Conservation (phyloP, 352 stramenopile genomes). For the Globisporangium recalcitrans region DNA sequence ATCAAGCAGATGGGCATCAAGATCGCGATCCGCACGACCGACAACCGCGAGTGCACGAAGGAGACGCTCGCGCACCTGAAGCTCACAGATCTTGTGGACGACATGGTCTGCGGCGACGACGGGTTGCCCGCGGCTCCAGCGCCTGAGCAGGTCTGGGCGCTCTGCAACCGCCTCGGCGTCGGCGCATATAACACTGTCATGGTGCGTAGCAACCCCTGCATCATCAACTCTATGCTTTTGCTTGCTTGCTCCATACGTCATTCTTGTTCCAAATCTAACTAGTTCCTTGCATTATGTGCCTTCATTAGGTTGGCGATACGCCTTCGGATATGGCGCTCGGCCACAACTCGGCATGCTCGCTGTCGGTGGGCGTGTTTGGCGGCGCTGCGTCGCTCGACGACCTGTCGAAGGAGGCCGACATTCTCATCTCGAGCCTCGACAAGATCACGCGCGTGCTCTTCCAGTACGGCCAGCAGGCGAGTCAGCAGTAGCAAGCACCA, state of each 20-base stretch:
- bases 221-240: not conserved
- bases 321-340: conserved; percentile 38
- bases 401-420: conserved; percentile 35
- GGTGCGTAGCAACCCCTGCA: conserved; percentile 13
- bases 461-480: conserved; percentile 23
- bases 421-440: conserved; percentile 39
- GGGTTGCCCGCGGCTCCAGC: conserved; percentile 26
- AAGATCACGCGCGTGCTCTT: conserved; percentile 42
- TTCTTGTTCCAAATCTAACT: not conserved
- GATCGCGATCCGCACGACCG: conserved; percentile 46
- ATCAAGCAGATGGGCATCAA: conserved; percentile 39
- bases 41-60: conserved; percentile 31
- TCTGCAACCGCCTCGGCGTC: conserved; percentile 36
- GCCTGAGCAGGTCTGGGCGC: conserved; percentile 33
- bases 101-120: conserved; percentile 47
- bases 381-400: conserved; percentile 36
- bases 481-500: conserved; percentile 7
- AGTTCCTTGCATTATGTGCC: not conserved
- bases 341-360: conserved; percentile 26
- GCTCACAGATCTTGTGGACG: conserved; percentile 31
- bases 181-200: conserved; percentile 37
- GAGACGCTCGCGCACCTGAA: conserved; percentile 28
- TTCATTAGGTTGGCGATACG: conserved; percentile 37
- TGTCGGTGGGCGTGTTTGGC: conserved; percentile 41
- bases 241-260: not conserved